Conservation (phyloP, 192 early-diverging fungal genomes). For the Anaeromyces robustus region DNA sequence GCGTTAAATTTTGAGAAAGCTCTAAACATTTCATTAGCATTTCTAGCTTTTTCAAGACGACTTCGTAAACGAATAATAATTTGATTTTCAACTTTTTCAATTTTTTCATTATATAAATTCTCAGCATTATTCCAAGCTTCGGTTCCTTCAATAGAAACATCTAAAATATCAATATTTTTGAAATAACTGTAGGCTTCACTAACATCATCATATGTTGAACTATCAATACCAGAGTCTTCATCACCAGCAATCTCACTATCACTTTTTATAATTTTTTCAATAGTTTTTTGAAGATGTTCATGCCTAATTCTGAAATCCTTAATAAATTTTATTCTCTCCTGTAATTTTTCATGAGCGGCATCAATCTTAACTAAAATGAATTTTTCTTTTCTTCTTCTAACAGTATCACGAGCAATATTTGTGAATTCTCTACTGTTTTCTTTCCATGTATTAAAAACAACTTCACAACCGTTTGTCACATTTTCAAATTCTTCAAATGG, state of each 20-base stretch:
- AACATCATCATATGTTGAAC: conserved; percentile 78
- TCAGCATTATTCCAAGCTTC: conserved; percentile 86
- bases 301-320: conserved; percentile 88
- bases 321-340: conserved; percentile 85
- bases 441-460: conserved; percentile 88
- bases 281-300: conserved; percentile 93
- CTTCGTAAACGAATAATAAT: conserved; percentile 89
- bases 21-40: conserved; percentile 98
- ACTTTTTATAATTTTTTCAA: conserved; percentile 76
- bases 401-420: conserved; percentile 84
- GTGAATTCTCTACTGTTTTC: conserved; percentile 89
- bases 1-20: conserved; percentile 99
- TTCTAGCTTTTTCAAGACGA: conserved; percentile 84
- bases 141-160: conserved; percentile 81
- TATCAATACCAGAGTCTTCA: conserved; percentile 34
- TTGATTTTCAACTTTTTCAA: conserved; percentile 90
- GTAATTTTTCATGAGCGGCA: conserved; percentile 74
- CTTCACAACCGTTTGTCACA: conserved; percentile 63
- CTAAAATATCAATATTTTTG: conserved; percentile 85
- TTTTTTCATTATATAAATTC: conserved; percentile 81
- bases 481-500: conserved; percentile 82
- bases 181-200: conserved; percentile 78
- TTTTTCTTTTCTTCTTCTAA: conserved; percentile 81
- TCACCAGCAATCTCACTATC: conserved; percentile 29
- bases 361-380: conserved; percentile 91